Base-by-base conservation (phyloP, 768 basidiomycete species). In the Lactarius sanguifluus region DNA sequence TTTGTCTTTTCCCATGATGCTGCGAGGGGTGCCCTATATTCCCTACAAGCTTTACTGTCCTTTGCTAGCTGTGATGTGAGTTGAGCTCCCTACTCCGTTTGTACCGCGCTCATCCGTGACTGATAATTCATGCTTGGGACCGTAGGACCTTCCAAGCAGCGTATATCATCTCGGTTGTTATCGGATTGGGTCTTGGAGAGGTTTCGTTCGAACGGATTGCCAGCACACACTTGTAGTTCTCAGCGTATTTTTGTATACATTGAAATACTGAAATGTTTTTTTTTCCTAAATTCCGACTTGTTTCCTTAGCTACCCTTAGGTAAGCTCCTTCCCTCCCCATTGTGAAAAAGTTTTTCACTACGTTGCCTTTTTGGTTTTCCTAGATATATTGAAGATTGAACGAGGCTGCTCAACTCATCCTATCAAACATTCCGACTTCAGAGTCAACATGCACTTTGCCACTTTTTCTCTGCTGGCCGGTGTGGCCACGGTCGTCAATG, bases 121-220 rank as follows among this genome's bases (percentile, higher is more conserved):
- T 68, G 65, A 76, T 64, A 69, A 40, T 61, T 18, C 34, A 16
- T 47, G 28, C 52, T 30, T 30, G 16, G 52, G 61, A 41, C 68
- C 15, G 62, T 72, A 96, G 93, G 94, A 90, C 90, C 7, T 94
- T 90, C 77, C 87, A 94, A 70, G 88, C 83, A 6, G 88, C 84
- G 32, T 96, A 85, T 72, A 81, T 95, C 64, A 83, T 95, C 40
- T 81, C 88, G 13, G 84, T 94, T 67, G 73, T 94, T 16, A 62
- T 85, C 2, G 93, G 93, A 1, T 77, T 89, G 36, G 89, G 86
- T 10, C 74, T 90, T 20, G 94, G 93, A 13, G 94, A 96, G 77
- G 75, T 86, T 20, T 63, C 87, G 38, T 90, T 92, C 70, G 89
- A 88, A 12, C 80, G 89, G 64, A 76, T 86, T 47, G 81, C 77